Conservation (phyloP, 2,329 filamentous ascomycete species). For the Huntiella bhutanensis region DNA sequence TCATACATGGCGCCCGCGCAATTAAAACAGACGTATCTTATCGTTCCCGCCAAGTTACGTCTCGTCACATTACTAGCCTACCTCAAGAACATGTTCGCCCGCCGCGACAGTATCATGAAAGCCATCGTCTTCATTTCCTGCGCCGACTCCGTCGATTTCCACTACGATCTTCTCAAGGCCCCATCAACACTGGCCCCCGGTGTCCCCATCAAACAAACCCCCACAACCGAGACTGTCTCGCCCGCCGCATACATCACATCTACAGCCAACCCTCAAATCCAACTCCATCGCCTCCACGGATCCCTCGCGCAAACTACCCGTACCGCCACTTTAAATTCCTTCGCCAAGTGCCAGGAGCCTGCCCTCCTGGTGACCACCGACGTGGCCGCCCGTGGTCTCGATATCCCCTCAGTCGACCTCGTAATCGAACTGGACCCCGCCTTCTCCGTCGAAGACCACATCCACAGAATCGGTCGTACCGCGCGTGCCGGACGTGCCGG, state of each 20-base stretch:
- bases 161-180: constrained; percentile 55
- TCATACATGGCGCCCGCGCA: constrained; percentile 74
- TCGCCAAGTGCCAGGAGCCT: constrained; percentile 53
- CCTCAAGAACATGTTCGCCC: constrained; percentile 70
- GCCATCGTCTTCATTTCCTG: constrained; percentile 94
- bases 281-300: constrained; percentile 74
- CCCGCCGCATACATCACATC: constrained; percentile 55
- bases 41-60: constrained; percentile 76
- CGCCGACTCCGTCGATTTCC: constrained; percentile 91
- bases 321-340: constrained; percentile 68
- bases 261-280: constrained; percentile 51
- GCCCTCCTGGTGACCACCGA: constrained; percentile 84
- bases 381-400: constrained; percentile 84
- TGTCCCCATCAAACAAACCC: constrained; percentile 16
- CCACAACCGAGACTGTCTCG: constrained; percentile 41
- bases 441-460: constrained; percentile 80
- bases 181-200: constrained; percentile 14
- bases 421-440: constrained; percentile 94
- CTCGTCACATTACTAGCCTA: constrained; percentile 73
- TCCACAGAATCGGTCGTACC: constrained; percentile 86
- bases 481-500: constrained; percentile 81
- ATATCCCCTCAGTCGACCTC: constrained; percentile 84
- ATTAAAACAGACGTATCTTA: constrained; percentile 75
- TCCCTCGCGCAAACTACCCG: constrained; percentile 76
- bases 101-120: constrained; percentile 86